Evolutionary conservation across 805 yeast species (phyloP).

Genomic region (Ogataea haglerorum): DNA sequence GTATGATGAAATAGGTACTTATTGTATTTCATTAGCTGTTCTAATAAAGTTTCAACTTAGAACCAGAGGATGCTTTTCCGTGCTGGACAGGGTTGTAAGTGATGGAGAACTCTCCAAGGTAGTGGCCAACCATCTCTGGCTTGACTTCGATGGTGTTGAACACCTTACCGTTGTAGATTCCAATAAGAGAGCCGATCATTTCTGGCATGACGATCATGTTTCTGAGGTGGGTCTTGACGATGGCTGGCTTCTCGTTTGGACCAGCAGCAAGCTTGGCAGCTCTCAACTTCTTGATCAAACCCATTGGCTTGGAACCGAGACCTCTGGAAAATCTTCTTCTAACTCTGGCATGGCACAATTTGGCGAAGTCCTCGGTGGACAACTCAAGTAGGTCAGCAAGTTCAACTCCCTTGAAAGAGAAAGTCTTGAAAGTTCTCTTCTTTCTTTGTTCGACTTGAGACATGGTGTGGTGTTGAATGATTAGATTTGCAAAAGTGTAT

Average conservation of each 20-base stretch:
- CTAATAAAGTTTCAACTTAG: slow-evolving; percentile 37
- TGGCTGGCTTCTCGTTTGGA: slow-evolving; percentile 94
- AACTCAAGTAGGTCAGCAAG: slow-evolving; percentile 89
- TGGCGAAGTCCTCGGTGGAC: slow-evolving; percentile 95
- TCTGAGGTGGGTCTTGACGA: slow-evolving; percentile 99
- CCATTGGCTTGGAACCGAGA: slow-evolving; percentile 90
- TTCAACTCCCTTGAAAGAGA: slow-evolving; percentile 99
- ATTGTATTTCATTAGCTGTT: slow-evolving; percentile 15
- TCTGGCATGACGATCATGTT: slow-evolving; percentile 98
- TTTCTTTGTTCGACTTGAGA: slow-evolving; percentile 52
- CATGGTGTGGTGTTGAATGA: slow-evolving; percentile 20
- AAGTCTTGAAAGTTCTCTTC: slow-evolving; percentile 93
- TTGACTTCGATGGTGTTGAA: slow-evolving; percentile 98
- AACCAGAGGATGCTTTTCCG: slow-evolving; percentile 55
- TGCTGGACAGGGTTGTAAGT: slow-evolving; percentile 99
- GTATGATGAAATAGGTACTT: slow-evolving; percentile 27
- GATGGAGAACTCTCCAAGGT: slow-evolving; percentile 99
- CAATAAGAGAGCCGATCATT: slow-evolving; percentile 98
- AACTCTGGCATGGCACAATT: slow-evolving; percentile 96
- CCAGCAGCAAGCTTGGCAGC: slow-evolving; percentile 90
- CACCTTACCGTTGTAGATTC: slow-evolving; percentile 99
- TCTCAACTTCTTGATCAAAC: slow-evolving; percentile 95
- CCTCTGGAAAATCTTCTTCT: slow-evolving; percentile 99
- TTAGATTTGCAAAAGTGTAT: slow-evolving; percentile 6
- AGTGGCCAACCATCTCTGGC: slow-evolving; percentile 99